phyloP scores from a whole-genome alignment of 768 basidiomycete genomes.

The Mycena venus region DNA sequence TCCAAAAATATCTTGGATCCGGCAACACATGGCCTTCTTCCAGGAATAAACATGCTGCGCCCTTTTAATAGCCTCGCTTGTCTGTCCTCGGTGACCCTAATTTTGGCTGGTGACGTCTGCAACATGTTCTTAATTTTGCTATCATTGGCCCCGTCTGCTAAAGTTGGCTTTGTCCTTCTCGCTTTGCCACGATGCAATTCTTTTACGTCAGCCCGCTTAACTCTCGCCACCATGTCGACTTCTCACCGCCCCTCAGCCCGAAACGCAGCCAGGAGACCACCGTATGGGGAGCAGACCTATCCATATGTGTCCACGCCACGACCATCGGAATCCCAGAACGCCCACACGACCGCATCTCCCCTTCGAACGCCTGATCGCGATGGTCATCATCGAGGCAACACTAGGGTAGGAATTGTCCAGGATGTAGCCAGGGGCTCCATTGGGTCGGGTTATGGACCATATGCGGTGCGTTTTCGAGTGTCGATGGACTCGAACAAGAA shows the following conservation, averaged over 20 bases:
- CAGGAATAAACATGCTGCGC: too few species aligned
- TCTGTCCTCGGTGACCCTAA: background rate
- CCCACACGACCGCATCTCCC: background rate
- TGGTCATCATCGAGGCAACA: background rate
- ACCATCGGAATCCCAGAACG: background rate
- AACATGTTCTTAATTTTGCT: background rate
- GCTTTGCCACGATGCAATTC: background rate
- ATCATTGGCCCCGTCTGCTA: too few species aligned
- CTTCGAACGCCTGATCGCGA: background rate
- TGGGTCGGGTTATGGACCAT: constrained; percentile 21
- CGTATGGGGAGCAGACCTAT: background rate
- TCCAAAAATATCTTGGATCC: too few species aligned
- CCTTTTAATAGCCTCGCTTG: background rate
- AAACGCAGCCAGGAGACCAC: background rate
- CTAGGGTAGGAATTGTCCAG: background rate
- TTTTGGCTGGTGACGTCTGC: background rate
- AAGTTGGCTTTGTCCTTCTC: background rate
- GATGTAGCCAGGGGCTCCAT: constrained; percentile 22
- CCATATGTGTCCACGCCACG: background rate
- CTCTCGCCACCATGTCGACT: constrained; percentile 2
- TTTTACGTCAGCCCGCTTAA: background rate
- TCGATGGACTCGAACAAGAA: background rate
- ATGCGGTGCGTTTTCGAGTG: constrained; percentile 10
- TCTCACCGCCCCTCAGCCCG: background rate
- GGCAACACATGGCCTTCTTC: too few species aligned